Percentiles rank a stretch among this genome's conserved stretches.
phyloP scores from a whole-genome alignment of 345 rosid genomes.

The Gossypioides kirkii region DNA sequence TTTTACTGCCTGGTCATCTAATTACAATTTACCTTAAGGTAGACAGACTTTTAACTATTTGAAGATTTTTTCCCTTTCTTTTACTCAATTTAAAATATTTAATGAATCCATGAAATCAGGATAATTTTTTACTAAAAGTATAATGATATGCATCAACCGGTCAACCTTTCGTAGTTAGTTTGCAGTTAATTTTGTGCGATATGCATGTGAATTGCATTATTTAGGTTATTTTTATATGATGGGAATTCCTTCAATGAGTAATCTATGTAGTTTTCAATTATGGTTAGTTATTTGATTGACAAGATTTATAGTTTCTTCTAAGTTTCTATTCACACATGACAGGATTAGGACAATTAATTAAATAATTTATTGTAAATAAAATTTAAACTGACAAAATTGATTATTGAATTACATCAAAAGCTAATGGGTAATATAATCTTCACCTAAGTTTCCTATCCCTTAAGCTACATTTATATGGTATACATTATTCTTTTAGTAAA shows the following conservation, averaged over 20 bases:
- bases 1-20: constrained; percentile 91
- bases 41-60: constrained; percentile 1
- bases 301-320: not conserved
- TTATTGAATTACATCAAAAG: constrained; percentile 2
- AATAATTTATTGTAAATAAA: not conserved
- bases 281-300: not conserved
- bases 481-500: not conserved
- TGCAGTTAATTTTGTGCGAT: not conserved
- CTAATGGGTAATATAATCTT: not conserved
- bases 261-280: not conserved
- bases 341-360: not conserved
- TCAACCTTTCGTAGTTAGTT: not conserved
- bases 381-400: not conserved
- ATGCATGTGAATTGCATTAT: not conserved
- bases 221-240: not conserved
- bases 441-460: not conserved
- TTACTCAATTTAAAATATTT: not conserved
- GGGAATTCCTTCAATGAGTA: not conserved
- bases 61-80: not conserved
- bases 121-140: not conserved
- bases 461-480: not conserved
- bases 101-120: not conserved
- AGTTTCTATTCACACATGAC: not conserved
- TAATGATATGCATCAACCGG: not conserved
- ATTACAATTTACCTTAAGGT: constrained; percentile 90